A percentile compares a stretch with the other conserved stretches of the same genome.
phyloP scores from a whole-genome alignment of 2,329 filamentous ascomycete species.

The Aspergillus pseudotamarii region DNA sequence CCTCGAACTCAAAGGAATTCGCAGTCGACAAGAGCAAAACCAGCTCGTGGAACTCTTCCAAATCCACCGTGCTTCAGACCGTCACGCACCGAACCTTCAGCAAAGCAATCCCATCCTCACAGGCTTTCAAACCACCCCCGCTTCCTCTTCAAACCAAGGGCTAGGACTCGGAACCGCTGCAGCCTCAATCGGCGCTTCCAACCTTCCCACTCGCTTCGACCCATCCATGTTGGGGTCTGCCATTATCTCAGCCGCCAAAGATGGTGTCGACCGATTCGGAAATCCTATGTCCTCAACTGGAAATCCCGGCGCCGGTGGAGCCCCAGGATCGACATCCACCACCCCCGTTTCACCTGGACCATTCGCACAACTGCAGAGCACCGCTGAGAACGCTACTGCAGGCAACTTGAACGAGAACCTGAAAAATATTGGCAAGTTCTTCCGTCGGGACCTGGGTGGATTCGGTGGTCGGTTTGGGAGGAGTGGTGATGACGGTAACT shows the following conservation, averaged over 20 bases:
- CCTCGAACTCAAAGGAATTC: conserved; percentile 90
- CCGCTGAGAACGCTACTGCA: conserved; percentile 48
- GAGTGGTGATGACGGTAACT: conserved; percentile 34
- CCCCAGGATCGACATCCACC: conserved; percentile 23
- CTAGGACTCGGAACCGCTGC: conserved; percentile 49
- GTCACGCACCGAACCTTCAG: conserved; percentile 68
- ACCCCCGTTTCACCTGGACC: conserved; percentile 28
- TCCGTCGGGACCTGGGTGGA: conserved; percentile 80
- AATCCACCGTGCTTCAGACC: conserved; percentile 70
- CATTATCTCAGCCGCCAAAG: conserved; percentile 81
- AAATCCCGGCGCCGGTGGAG: conserved; percentile 26
- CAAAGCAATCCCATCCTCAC: conserved; percentile 71
- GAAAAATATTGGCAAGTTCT: conserved; percentile 96
- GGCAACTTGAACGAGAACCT: conserved; percentile 88
- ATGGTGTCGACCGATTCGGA: conserved; percentile 78
- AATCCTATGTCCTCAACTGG: conserved; percentile 45
- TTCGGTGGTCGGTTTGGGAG: conserved; percentile 72
- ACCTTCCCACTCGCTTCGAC: conserved; percentile 69
- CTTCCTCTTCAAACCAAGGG: conserved; percentile 42
- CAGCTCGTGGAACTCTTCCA: conserved; percentile 90
- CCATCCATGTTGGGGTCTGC: conserved; percentile 82
- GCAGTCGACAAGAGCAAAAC: conserved; percentile 74
- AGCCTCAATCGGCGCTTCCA: conserved; percentile 47
- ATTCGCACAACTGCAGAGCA: conserved; percentile 23
- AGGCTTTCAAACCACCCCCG: conserved; percentile 53